These are phyloP conservation scores for Ganoderma lucidum DNA, from an alignment of 1,284 basidiomycete genomes.

Conservation along the genomic window DNA sequence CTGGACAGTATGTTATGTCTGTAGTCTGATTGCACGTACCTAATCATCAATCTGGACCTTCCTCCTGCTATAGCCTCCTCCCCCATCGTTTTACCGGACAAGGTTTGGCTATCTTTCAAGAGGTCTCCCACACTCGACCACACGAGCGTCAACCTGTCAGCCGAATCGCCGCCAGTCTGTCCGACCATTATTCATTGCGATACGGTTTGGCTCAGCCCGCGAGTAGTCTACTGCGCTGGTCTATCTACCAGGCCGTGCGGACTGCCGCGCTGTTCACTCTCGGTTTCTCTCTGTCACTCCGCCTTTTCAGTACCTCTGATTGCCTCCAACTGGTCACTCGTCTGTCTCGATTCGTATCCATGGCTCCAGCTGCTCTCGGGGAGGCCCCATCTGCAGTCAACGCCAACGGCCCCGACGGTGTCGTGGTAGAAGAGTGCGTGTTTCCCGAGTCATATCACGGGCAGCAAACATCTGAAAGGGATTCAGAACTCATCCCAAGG, in stretches of 20 bases:
- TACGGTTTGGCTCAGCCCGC: not conserved
- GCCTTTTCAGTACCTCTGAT: not conserved
- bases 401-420: not conserved
- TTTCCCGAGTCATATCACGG: not conserved
- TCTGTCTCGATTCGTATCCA: not conserved
- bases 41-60: not conserved
- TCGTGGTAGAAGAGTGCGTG: not conserved
- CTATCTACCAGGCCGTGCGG: not conserved
- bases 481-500: not conserved
- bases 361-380: not conserved
- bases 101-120: not conserved
- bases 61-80: not conserved
- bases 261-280: not conserved
- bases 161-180: not conserved
- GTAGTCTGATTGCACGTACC: not conserved
- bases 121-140: constrained; percentile 5
- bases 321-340: not conserved
- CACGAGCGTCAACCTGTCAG: constrained; percentile 4
- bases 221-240: not conserved
- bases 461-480: not conserved
- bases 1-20: not conserved
- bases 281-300: not conserved
- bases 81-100: not conserved
- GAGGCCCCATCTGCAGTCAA: not conserved
- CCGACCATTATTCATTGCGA: not conserved